These are phyloP conservation scores for Takakia lepidozioides DNA, from an alignment of 225 moss, liverwort and hornwort genomes.

Conservation along the genomic window DNA sequence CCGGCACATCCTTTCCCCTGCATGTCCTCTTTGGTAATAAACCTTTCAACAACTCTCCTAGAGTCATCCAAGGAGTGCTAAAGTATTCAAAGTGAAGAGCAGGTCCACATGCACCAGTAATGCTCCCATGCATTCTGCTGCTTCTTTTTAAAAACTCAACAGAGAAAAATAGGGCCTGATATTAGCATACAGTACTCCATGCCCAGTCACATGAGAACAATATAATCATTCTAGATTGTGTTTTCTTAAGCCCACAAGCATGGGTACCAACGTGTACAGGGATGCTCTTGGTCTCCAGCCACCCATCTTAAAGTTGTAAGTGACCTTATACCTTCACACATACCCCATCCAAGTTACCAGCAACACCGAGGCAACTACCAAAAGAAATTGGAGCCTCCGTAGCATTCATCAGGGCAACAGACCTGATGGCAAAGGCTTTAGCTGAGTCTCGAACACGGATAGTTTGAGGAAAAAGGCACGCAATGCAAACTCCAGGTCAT, in stretches of 20 bases:
- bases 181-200: too few species aligned
- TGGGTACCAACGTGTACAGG: neutral
- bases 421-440: constrained; percentile 67
- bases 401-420: neutral
- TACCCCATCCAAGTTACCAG: neutral
- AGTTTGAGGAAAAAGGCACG: constrained; percentile 90
- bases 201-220: too few species aligned
- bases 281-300: neutral
- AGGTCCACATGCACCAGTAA: neutral
- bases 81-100: constrained; percentile 4
- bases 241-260: neutral
- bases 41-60: too few species aligned
- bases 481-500: constrained; percentile 67
- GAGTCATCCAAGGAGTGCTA: constrained; percentile 10
- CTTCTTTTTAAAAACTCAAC: too few species aligned
- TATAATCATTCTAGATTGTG: neutral
- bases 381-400: neutral
- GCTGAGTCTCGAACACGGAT: constrained; percentile 39
- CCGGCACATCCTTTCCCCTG: constrained; percentile 2
- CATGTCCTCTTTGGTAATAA: too few species aligned
- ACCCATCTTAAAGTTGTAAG: neutral
- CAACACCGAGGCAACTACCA: neutral
- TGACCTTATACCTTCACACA: neutral
- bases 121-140: too few species aligned
- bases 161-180: too few species aligned